Evolutionary conservation across 371 early-diverging fungal species (phyloP).

Genomic region (Sporodiniella umbellata): DNA sequence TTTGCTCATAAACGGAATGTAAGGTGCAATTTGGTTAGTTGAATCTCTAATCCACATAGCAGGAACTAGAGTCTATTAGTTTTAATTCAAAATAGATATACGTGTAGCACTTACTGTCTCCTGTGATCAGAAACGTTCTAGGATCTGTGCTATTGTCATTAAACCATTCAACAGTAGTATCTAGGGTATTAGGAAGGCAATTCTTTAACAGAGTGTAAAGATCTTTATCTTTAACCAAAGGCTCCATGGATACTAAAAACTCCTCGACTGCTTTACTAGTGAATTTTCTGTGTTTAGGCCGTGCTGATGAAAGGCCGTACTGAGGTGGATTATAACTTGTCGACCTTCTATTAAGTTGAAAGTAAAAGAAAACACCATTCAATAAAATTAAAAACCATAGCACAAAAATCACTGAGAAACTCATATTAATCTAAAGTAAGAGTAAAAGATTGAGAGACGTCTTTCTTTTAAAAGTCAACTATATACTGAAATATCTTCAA

Average conservation of each 20-base stretch:
- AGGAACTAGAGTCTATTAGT: conserved; percentile 21
- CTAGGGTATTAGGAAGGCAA: conserved; percentile 55
- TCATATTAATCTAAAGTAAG: too few relatives aligned
- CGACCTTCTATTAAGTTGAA: too few relatives aligned
- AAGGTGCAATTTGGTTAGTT: conserved; percentile 52
- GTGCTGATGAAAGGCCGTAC: conserved; percentile 18
- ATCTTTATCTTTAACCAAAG: conserved; percentile 30
- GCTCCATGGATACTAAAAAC: conserved; percentile 11
- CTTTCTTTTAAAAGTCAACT: too few relatives aligned
- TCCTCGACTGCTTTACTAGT: conserved; percentile 28
- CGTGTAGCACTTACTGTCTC: conserved; percentile 36
- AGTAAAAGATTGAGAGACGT: too few relatives aligned
- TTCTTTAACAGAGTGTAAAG: conserved; percentile 44
- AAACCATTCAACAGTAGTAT: conserved; percentile 50
- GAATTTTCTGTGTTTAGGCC: conserved; percentile 28
- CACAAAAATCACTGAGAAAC: too few relatives aligned
- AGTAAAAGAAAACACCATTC: too few relatives aligned
- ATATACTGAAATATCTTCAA: too few relatives aligned
- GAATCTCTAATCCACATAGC: conserved; percentile 64
- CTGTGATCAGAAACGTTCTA: conserved; percentile 52
- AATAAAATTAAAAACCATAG: too few relatives aligned
- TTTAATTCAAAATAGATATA: background rate
- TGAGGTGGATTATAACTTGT: conserved; percentile 21
- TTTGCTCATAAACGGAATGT: conserved; percentile 24
- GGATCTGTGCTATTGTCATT: conserved; percentile 17